Conservation (phyloP, 441 rosid species). For the Croton laevigatus region DNA sequence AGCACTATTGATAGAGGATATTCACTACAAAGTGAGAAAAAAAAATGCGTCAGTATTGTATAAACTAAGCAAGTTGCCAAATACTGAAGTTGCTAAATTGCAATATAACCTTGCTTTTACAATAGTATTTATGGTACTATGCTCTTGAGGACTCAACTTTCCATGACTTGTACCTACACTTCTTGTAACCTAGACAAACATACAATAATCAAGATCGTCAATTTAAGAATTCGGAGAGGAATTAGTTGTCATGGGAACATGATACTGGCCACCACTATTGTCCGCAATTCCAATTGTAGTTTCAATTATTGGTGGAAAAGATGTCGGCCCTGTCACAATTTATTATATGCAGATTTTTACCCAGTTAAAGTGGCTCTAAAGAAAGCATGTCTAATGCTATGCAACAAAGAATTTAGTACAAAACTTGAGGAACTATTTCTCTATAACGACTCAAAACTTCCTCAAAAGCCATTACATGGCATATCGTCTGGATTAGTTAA, state of each 20-base stretch:
- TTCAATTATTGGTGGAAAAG: slow-evolving; percentile 85
- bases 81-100: neutral
- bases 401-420: neutral
- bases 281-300: slow-evolving; percentile 78
- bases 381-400: neutral
- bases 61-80: neutral
- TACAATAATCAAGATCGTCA: neutral
- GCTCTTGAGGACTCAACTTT: slow-evolving; percentile 72
- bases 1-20: slow-evolving; percentile 85
- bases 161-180: slow-evolving; percentile 62
- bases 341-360: neutral
- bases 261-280: slow-evolving; percentile 85
- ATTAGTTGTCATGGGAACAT: slow-evolving; percentile 74
- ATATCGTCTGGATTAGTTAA: slow-evolving; percentile 53
- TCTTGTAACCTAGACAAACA: slow-evolving; percentile 67
- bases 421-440: slow-evolving; percentile 63
- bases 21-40: slow-evolving; percentile 39
- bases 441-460: slow-evolving; percentile 57
- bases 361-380: neutral
- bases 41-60: slow-evolving; percentile 5
- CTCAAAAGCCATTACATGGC: slow-evolving; percentile 69
- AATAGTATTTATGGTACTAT: slow-evolving; percentile 72
- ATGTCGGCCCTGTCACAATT: slow-evolving; percentile 67
- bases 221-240: neutral
- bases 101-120: slow-evolving; percentile 71